These are phyloP conservation scores for Phialocephala sp. DNA, from an alignment of 2,329 filamentous ascomycete genomes.

Conservation along the genomic window DNA sequence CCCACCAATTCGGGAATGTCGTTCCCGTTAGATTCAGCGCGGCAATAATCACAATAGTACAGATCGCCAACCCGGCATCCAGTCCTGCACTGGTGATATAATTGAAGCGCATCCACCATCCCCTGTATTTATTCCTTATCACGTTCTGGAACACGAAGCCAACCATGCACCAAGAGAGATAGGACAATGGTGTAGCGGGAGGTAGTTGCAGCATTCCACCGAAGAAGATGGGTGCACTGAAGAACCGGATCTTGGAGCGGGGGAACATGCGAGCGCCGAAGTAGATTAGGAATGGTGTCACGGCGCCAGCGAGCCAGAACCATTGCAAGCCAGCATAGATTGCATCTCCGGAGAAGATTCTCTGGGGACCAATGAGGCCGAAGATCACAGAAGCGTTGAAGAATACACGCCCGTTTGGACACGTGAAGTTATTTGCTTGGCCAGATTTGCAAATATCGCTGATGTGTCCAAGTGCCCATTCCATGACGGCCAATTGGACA, in stretches of 20 bases:
- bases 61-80: constrained; percentile 70
- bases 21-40: constrained; percentile 66
- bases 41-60: constrained; percentile 74
- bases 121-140: constrained; percentile 67
- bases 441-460: constrained; percentile 62
- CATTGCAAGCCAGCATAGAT: constrained; percentile 69
- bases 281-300: constrained; percentile 66
- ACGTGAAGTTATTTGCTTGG: constrained; percentile 58
- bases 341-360: constrained; percentile 66
- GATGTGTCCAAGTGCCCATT: constrained; percentile 65
- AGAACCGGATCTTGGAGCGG: constrained; percentile 51
- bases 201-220: constrained; percentile 68
- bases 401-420: constrained; percentile 56
- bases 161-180: constrained; percentile 50
- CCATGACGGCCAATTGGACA: constrained; percentile 68
- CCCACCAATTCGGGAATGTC: constrained; percentile 71
- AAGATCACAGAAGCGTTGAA: constrained; percentile 75
- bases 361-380: constrained; percentile 73
- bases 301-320: constrained; percentile 72
- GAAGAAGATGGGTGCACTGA: constrained; percentile 64
- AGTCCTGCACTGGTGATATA: constrained; percentile 75
- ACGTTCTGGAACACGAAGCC: constrained; percentile 73
- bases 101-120: constrained; percentile 81
- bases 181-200: constrained; percentile 73
- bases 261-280: constrained; percentile 60